Evolutionary conservation across 176 grass and related monocot genomes (phyloP), one percentile per base, ranked within the genome.

Genomic region (Avena atlantica): DNA sequence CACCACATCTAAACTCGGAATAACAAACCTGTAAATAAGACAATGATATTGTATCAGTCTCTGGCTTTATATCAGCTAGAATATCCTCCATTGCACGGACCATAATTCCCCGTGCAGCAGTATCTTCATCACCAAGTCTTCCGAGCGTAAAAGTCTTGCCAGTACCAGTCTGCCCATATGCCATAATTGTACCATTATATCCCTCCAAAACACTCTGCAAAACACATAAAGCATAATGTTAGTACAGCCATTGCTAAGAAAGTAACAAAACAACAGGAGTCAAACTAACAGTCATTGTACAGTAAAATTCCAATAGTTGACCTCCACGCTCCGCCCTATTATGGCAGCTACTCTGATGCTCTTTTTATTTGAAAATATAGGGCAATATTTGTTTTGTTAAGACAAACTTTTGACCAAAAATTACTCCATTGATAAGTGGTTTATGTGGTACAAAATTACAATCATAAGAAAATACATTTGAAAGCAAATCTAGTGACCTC

Each of bases 141-240:
- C 97, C 97, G 73, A 99, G 89, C 52, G 97, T 99, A 91, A 99
- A 99, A 74, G 97, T 99, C 75, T 99, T 99, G 55, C 97, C 97
- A n/a, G 97, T 99, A 84, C 97, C 97, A 80, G 97, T 99, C 74
- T 99, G 97, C 53, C 97, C 97, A 90, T 99, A 99, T 83, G 97
- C 97, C 97, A 99, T 99, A 89, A 99, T 74, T 29, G 97, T 99
- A 37, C 97, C 97, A 93, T 99, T 99, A 76, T 99, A 99, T 44
- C 97, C 97, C 77, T 97, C 97, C 76, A 99, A 71, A 87, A 99
- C 97, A 88, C 97, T 97, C 97, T 99, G 78, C 12, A 87, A 90
- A 91, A 72, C 20, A 52, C 45, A 63, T 11, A 53, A 17, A 70
- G 53, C 21, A 48, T 31, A 65, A 89, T 42, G 70, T 83, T 67